phyloP scores from a whole-genome alignment of 2,329 filamentous ascomycete genomes.

The Acarospora socialis region DNA sequence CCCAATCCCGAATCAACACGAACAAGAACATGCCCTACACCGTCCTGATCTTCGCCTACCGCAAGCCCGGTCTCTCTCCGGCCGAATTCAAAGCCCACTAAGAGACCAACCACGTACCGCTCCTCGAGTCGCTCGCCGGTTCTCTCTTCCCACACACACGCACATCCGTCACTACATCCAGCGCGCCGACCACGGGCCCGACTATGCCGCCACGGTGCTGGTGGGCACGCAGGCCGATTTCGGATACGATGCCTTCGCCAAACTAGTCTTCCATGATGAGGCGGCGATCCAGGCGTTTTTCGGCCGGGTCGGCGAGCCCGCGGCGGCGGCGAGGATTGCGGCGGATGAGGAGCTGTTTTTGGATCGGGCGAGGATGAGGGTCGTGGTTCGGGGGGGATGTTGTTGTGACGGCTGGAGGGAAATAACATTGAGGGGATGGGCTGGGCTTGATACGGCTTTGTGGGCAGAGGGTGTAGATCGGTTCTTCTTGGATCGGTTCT shows the following conservation, averaged over 20 bases:
- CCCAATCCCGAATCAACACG: too few species aligned
- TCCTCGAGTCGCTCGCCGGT: constrained; percentile 1
- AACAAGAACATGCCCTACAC: constrained; percentile 3
- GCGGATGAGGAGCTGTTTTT: constrained; percentile 1
- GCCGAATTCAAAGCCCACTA: constrained; percentile 2
- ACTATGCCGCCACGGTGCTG: not conserved
- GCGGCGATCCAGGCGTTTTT: constrained; percentile 1
- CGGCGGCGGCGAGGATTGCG: not conserved
- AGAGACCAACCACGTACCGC: constrained; percentile 2
- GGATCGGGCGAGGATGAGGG: constrained; percentile 1
- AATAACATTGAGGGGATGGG: too few species aligned
- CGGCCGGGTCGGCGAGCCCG: too few species aligned
- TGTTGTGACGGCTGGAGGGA: not conserved
- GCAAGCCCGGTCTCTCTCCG: constrained; percentile 1
- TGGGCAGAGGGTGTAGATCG: too few species aligned
- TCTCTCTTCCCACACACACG: not conserved
- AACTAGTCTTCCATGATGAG: constrained; percentile 2
- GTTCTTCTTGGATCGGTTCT: too few species aligned
- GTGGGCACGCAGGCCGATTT: not conserved
- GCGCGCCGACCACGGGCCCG: not conserved
- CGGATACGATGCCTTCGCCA: constrained; percentile 1
- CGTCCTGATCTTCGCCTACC: constrained; percentile 1
- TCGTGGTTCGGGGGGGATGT: not conserved
- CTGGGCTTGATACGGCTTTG: too few species aligned
- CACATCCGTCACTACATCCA: constrained; percentile 3